Conservation (phyloP, 2,329 filamentous ascomycete genomes). For the Cyphellophora europaea region DNA sequence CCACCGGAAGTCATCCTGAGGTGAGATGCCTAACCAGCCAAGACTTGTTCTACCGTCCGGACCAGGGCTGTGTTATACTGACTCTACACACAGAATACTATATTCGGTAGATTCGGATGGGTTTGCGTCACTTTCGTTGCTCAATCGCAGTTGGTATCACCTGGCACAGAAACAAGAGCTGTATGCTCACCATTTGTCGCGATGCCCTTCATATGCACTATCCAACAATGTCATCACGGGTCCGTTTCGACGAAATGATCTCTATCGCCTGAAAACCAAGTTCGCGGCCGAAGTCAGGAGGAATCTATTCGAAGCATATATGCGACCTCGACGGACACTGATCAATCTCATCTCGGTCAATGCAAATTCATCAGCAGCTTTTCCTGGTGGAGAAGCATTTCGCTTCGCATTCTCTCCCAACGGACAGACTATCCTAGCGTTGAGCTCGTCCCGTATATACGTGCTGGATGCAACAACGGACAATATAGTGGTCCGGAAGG, state of each 20-base stretch:
- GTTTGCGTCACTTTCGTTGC: constrained; percentile 36
- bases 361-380: constrained; percentile 70
- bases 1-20: constrained; percentile 15
- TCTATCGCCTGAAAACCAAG: constrained; percentile 52
- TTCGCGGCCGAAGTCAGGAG: constrained; percentile 65
- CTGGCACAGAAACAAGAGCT: constrained; percentile 33
- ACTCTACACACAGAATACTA: constrained; percentile 30
- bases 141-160: constrained; percentile 35
- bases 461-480: constrained; percentile 59
- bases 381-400: constrained; percentile 75
- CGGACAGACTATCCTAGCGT: constrained; percentile 65
- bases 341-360: constrained; percentile 76
- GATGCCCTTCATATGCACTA: constrained; percentile 32
- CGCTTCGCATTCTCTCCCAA: constrained; percentile 71
- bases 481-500: constrained; percentile 57
- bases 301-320: constrained; percentile 67
- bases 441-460: constrained; percentile 78
- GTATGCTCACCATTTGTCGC: constrained; percentile 37
- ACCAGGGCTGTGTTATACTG: not conserved
- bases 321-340: constrained; percentile 60
- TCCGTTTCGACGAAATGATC: constrained; percentile 26
- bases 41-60: not conserved
- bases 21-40: constrained; percentile 7
- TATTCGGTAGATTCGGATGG: constrained; percentile 36
- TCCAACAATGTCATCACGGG: constrained; percentile 24